Conservation (phyloP, 202 grass and related monocot species). For the Schoenoplectus tabernaemontani region DNA sequence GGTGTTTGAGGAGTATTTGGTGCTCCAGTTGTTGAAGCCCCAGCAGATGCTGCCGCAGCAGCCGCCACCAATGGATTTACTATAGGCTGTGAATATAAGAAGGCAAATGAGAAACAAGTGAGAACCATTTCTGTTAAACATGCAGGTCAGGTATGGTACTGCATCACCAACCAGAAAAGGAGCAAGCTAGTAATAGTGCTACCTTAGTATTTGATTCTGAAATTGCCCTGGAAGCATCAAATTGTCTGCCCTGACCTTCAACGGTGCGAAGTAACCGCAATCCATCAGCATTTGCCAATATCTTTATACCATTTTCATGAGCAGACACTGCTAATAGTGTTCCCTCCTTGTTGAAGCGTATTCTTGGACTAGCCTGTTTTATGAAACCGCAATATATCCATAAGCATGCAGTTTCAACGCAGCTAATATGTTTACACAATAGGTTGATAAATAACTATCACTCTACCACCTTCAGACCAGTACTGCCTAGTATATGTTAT, state of each 20-base stretch:
- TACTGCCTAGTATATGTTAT: not conserved
- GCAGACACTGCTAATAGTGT: constrained; percentile 82
- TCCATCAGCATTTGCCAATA: constrained; percentile 89
- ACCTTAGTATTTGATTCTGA: constrained; percentile 73
- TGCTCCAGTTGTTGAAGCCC: constrained; percentile 55
- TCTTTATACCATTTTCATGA: constrained; percentile 82
- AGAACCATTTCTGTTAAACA: not conserved
- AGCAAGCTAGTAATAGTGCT: not conserved
- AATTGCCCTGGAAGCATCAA: constrained; percentile 61
- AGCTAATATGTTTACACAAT: not conserved
- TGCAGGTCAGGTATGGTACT: not conserved
- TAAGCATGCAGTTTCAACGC: not conserved
- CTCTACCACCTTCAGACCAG: not conserved
- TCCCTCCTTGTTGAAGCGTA: constrained; percentile 97
- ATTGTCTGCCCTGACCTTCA: constrained; percentile 66
- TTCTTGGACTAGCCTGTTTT: constrained; percentile 59
- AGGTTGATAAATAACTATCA: not conserved
- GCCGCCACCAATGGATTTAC: constrained; percentile 71
- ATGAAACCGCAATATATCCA: not conserved
- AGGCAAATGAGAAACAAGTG: not conserved
- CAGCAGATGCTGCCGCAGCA: constrained; percentile 43
- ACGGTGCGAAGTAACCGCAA: constrained; percentile 62
- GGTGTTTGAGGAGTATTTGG: constrained; percentile 32
- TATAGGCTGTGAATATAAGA: constrained; percentile 48
- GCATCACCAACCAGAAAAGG: not conserved